Evolutionary conservation across 1,139 yeast genomes (phyloP).

Genomic region (Yarrowia galli): DNA sequence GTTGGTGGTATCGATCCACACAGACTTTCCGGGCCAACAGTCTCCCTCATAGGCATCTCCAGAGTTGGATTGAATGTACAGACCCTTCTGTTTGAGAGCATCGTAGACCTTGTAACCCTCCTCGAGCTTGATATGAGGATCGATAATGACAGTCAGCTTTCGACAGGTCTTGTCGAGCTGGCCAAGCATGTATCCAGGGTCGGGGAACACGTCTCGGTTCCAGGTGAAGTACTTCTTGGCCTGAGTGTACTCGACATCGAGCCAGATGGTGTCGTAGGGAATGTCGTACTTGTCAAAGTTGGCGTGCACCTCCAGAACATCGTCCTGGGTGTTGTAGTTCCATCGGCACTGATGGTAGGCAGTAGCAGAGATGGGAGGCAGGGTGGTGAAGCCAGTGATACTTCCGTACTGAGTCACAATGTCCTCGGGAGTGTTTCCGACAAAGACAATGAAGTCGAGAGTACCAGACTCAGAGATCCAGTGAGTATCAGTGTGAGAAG

Average conservation of each 20-base stretch:
- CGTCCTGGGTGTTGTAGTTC: conserved; percentile 91
- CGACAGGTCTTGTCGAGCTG: conserved; percentile 75
- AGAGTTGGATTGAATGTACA: conserved; percentile 57
- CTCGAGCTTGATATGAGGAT: conserved; percentile 80
- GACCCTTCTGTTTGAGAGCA: conserved; percentile 53
- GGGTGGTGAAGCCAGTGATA: conserved; percentile 73
- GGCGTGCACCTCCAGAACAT: conserved; percentile 71
- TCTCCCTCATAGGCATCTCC: conserved; percentile 74
- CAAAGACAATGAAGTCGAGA: conserved; percentile 73
- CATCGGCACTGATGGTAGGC: conserved; percentile 98
- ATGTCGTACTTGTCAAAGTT: conserved; percentile 76
- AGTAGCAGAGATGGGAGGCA: conserved; percentile 82
- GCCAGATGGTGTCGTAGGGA: conserved; percentile 94
- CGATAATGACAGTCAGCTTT: conserved; percentile 82
- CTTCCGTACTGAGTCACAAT: conserved; percentile 69
- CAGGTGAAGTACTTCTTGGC: conserved; percentile 89
- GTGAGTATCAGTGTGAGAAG: conserved; percentile 58
- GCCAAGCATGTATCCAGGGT: conserved; percentile 70
- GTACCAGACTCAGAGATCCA: conserved; percentile 95
- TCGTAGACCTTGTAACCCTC: conserved; percentile 71
- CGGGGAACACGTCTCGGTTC: conserved; percentile 76
- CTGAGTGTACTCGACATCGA: conserved; percentile 91
- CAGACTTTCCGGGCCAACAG: conserved; percentile 98
- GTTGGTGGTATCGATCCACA: conserved; percentile 88
- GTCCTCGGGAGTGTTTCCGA: conserved; percentile 67